Percentiles rank a stretch among this genome's conserved stretches.
Conservation (phyloP, 495 filamentous ascomycete genomes). For the Xylaria bambusicola region DNA sequence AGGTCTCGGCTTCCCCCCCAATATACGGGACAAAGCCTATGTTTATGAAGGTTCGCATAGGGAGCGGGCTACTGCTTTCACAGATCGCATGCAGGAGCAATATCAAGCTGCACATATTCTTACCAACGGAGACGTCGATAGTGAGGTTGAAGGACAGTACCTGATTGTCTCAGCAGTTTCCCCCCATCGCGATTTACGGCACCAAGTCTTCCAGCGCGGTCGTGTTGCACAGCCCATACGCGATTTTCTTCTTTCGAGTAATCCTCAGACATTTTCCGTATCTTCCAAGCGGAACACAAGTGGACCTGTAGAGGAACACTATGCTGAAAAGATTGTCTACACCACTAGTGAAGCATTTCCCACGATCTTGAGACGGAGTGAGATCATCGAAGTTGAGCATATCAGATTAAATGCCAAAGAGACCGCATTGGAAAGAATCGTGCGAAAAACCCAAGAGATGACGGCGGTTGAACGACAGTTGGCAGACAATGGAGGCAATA, state of each 20-base stretch:
- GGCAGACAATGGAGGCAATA: conserved; percentile 69
- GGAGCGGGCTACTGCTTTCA: conserved; percentile 79
- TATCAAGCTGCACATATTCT: conserved; percentile 87
- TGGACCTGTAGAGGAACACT: conserved; percentile 67
- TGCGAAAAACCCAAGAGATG: conserved; percentile 87
- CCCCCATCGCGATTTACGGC: conserved; percentile 75
- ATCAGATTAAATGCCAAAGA: conserved; percentile 72
- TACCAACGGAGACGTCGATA: conserved; percentile 65
- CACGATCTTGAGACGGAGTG: conserved; percentile 84
- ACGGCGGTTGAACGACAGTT: conserved; percentile 70
- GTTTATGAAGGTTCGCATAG: conserved; percentile 80
- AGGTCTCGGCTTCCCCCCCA: conserved; percentile 84
- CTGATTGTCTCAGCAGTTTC: conserved; percentile 79
- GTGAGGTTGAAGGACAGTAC: conserved; percentile 85
- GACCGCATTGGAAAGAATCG: conserved; percentile 87
- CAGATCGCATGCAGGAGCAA: conserved; percentile 89
- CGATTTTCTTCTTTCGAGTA: conserved; percentile 78
- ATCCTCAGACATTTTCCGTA: conserved; percentile 71
- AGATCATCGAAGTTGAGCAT: conserved; percentile 69
- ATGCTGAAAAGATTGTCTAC: conserved; percentile 84
- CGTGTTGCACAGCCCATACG: conserved; percentile 79
- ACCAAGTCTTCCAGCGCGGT: conserved; percentile 85
- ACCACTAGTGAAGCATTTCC: conserved; percentile 85
- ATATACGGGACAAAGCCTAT: conserved; percentile 85
- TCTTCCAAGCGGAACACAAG: conserved; percentile 67